Evolutionary conservation across 164 flowering plant genomes (phyloP).

Genomic region (Kingdonia uniflora): DNA sequence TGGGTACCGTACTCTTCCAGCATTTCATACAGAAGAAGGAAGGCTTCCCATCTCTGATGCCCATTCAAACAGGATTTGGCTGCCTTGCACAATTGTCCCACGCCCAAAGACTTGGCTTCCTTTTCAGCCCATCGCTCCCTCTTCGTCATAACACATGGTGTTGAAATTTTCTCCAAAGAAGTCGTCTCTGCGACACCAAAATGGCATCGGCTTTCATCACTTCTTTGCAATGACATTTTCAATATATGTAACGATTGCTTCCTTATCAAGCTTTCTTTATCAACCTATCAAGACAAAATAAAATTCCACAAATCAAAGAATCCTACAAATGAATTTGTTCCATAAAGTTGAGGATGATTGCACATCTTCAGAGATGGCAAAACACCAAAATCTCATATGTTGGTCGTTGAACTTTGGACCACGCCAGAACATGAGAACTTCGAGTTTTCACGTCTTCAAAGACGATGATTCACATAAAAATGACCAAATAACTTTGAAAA

Average conservation of each 20-base stretch:
- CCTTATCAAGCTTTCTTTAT: conserved; percentile 67
- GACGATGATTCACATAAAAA: no score
- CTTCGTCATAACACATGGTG: conserved; percentile 38
- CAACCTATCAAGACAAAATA: conserved; percentile 37
- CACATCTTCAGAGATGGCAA: no score
- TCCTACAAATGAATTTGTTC: no score
- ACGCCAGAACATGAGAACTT: no score
- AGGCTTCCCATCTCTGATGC: conserved; percentile 71
- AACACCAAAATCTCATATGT: no score
- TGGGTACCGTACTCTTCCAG: conserved; percentile 98
- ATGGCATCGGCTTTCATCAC: conserved; percentile 16
- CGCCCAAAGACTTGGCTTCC: conserved; percentile 87
- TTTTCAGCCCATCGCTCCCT: conserved; percentile 77
- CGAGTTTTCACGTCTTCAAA: no score
- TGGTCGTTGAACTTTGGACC: not conserved
- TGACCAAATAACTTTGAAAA: not conserved
- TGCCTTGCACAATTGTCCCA: conserved; percentile 32
- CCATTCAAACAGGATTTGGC: conserved; percentile 20
- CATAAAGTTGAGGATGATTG: no score
- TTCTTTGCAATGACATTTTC: conserved; percentile 31
- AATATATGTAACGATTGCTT: conserved; percentile 74
- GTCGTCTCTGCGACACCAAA: conserved; percentile 19
- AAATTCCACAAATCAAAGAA: no score
- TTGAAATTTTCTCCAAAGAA: conserved; percentile 17
- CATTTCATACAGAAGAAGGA: conserved; percentile 91